Evolutionary conservation across 2,329 filamentous ascomycete genomes (phyloP).

Genomic region (Neoascochyta sp.): DNA sequence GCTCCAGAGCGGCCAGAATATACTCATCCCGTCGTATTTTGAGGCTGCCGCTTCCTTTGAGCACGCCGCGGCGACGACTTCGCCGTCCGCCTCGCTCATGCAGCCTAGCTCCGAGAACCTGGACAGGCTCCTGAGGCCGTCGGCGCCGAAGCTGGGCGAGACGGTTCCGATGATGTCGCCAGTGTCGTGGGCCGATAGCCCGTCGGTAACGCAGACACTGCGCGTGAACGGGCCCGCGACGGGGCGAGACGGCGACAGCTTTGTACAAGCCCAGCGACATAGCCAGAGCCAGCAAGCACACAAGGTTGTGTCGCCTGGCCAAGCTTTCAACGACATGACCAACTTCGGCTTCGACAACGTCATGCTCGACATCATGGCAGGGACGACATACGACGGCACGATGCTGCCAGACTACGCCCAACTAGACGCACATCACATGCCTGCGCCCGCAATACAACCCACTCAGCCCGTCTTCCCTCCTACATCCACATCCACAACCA

Average conservation of each 20-base stretch:
- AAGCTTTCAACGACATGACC: conserved; percentile 19
- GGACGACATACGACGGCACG: conserved; percentile 6
- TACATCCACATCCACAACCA: neutral
- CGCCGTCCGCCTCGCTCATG: conserved; percentile 7
- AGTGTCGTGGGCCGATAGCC: conserved; percentile 25
- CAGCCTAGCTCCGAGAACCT: conserved; percentile 23
- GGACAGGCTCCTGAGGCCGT: conserved; percentile 29
- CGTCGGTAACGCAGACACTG: conserved; percentile 2
- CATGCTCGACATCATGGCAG: conserved; percentile 28
- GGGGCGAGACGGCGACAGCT: neutral
- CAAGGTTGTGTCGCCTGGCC: conserved; percentile 6
- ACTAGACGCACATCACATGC: neutral
- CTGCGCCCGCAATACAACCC: conserved; percentile 1
- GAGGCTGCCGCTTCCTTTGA: conserved; percentile 8
- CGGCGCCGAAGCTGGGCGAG: conserved; percentile 28
- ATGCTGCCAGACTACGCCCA: neutral
- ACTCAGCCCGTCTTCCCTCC: conserved; percentile 1
- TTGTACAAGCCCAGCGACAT: neutral
- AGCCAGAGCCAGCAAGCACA: conserved; percentile 2
- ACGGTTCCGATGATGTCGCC: conserved; percentile 13
- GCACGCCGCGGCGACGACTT: neutral
- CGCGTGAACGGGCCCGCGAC: neutral
- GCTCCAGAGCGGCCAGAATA: conserved; percentile 18
- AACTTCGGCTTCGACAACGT: conserved; percentile 26
- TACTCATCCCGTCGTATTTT: too few species aligned